These are phyloP conservation scores for Sphagnurus paluster DNA, from an alignment of 1,284 basidiomycete species.

Conservation along the genomic window DNA sequence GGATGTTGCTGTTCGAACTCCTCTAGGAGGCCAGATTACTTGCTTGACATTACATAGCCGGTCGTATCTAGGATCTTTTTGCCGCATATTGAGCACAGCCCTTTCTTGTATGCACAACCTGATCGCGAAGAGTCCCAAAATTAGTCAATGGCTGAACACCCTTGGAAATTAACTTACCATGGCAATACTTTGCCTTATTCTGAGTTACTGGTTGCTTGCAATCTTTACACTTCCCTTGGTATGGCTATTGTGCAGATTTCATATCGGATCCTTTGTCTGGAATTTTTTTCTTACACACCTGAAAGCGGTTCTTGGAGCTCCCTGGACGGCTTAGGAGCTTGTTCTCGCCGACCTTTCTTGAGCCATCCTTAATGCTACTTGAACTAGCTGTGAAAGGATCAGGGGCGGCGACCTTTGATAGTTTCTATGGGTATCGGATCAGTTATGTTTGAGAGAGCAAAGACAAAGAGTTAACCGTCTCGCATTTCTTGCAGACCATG, in stretches of 20 bases:
- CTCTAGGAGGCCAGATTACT: constrained; percentile 36
- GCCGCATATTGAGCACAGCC: constrained; percentile 80
- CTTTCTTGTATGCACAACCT: constrained; percentile 87
- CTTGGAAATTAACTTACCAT: constrained; percentile 49
- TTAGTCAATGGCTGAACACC: constrained; percentile 4
- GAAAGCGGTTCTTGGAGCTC: constrained; percentile 71
- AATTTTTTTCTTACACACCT: constrained; percentile 42
- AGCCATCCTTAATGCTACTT: constrained; percentile 72
- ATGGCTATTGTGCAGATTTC: constrained; percentile 52
- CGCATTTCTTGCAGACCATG: constrained; percentile 79
- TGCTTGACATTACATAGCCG: constrained; percentile 81
- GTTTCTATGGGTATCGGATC: constrained; percentile 58
- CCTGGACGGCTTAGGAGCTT: constrained; percentile 70
- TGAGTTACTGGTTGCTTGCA: constrained; percentile 80
- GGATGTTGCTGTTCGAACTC: background rate
- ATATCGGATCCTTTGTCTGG: constrained; percentile 17
- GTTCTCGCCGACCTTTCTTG: constrained; percentile 80
- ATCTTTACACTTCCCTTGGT: constrained; percentile 80
- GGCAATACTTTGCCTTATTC: constrained; percentile 84
- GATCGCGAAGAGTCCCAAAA: constrained; percentile 14
- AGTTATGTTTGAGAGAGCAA: constrained; percentile 14
- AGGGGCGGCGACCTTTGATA: constrained; percentile 78
- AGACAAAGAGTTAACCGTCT: constrained; percentile 50
- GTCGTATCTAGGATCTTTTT: constrained; percentile 80
- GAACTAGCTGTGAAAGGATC: constrained; percentile 78